Percentiles rank a stretch among this genome's conserved stretches.
Evolutionary conservation across 192 early-diverging fungal genomes (phyloP).

Genomic region (Anaeromyces robustus): DNA sequence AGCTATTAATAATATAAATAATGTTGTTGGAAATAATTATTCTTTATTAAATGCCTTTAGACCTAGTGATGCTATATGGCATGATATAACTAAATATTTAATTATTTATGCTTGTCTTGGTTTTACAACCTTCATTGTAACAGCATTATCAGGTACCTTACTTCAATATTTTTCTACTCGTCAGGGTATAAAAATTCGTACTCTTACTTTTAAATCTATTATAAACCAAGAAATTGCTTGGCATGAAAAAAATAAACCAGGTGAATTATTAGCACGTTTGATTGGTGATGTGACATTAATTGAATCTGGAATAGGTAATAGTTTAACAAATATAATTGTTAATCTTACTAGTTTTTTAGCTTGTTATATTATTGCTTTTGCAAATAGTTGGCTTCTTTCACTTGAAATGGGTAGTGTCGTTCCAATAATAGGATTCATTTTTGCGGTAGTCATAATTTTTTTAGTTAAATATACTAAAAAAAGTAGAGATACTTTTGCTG

Average conservation of each 20-base stretch:
- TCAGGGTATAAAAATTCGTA: neutral
- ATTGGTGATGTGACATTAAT: neutral
- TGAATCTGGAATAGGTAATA: neutral
- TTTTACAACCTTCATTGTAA: neutral
- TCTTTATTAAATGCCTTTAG: neutral
- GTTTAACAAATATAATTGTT: neutral
- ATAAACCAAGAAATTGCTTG: neutral
- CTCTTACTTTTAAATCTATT: neutral
- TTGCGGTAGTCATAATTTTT: constrained; percentile 29
- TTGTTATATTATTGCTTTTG: neutral
- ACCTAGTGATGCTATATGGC: neutral
- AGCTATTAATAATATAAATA: neutral
- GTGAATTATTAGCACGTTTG: neutral
- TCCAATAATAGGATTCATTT: neutral
- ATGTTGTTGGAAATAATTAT: neutral
- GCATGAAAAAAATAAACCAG: neutral
- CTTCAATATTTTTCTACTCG: neutral
- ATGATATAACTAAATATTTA: neutral
- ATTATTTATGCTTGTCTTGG: neutral
- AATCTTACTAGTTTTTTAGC: neutral
- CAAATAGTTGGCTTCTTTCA: neutral
- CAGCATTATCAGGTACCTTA: neutral
- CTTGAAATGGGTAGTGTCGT: neutral
- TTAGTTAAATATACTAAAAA: constrained; percentile 20
- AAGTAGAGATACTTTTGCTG: constrained; percentile 56